Percentiles rank a stretch among this genome's conserved stretches.
Conservation (phyloP, 495 filamentous ascomycete species). For the Letharia columbiana region DNA sequence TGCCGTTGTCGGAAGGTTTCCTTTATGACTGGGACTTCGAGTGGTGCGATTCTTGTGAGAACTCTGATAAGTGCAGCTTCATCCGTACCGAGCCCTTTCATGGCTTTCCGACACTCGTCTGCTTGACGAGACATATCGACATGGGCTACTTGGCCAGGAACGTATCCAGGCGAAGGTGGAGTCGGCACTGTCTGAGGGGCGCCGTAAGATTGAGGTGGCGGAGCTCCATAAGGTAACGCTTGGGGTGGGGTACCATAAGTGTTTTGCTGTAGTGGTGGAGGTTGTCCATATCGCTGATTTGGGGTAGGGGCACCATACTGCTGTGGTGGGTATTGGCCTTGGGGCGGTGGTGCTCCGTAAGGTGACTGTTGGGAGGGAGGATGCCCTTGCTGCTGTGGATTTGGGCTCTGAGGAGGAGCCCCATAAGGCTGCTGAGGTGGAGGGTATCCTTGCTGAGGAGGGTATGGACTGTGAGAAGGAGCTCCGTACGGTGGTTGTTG, state of each 20-base stretch:
- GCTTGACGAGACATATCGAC: slow-evolving; percentile 59
- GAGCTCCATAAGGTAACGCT: slow-evolving; percentile 34
- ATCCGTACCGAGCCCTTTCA: slow-evolving; percentile 89
- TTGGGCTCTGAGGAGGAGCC: slow-evolving; percentile 32
- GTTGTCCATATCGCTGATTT: slow-evolving; percentile 26
- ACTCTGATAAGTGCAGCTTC: slow-evolving; percentile 62
- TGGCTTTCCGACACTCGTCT: slow-evolving; percentile 62
- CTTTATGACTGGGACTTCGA: slow-evolving; percentile 62
- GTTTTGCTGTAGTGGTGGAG: slow-evolving; percentile 23
- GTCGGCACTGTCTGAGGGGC: slow-evolving; percentile 33
- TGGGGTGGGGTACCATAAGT: slow-evolving; percentile 30
- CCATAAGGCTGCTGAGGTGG: slow-evolving; percentile 31
- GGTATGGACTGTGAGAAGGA: slow-evolving; percentile 32
- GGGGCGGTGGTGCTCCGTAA: slow-evolving; percentile 32
- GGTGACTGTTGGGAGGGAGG: slow-evolving; percentile 24
- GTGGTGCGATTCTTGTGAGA: slow-evolving; percentile 58
- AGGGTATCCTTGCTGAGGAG: slow-evolving; percentile 31
- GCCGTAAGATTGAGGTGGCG: slow-evolving; percentile 31
- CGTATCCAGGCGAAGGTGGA: slow-evolving; percentile 53
- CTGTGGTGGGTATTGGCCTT: slow-evolving; percentile 25
- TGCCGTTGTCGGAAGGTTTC: slow-evolving; percentile 50
- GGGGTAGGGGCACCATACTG: slow-evolving; percentile 27
- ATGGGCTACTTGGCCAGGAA: slow-evolving; percentile 50
- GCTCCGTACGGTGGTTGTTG: slow-evolving; percentile 32
- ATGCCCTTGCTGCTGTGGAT: slow-evolving; percentile 20